Evolutionary conservation across 176 grass and related monocot species (phyloP).

Genomic region (Guadua angustifolia): DNA sequence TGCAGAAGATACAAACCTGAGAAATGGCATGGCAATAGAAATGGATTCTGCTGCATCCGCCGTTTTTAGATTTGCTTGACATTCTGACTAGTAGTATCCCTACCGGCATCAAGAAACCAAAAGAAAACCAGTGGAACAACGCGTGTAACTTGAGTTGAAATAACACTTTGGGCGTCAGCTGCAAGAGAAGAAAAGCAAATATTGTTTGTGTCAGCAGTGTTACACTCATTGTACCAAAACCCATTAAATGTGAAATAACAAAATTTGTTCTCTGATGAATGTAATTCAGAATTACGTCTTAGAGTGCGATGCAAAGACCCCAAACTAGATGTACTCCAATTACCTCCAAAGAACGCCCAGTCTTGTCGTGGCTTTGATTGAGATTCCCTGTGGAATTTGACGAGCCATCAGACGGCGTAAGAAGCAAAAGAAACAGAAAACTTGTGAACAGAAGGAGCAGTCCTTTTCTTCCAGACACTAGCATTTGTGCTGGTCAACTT

Average conservation of each 20-base stretch:
- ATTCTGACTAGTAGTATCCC: conserved; percentile 83
- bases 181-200: conserved; percentile 20
- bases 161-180: conserved; percentile 62
- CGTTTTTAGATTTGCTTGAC: conserved; percentile 58
- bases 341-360: conserved; percentile 60
- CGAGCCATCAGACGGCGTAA: conserved; percentile 37
- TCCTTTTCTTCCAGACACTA: conserved; percentile 42
- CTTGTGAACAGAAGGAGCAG: conserved; percentile 30
- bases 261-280: neutral
- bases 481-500: conserved; percentile 42
- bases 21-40: conserved; percentile 86
- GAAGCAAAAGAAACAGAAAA: conserved; percentile 44
- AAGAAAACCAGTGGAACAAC: conserved; percentile 84
- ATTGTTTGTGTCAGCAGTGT: neutral
- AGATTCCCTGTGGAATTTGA: conserved; percentile 26
- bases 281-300: neutral
- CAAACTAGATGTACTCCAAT: neutral
- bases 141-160: conserved; percentile 90
- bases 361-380: conserved; percentile 53
- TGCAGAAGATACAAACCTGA: conserved; percentile 54
- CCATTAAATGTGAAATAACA: neutral
- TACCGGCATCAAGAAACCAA: conserved; percentile 86
- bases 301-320: neutral
- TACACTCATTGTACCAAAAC: conserved; percentile 12
- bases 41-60: conserved; percentile 55